Conservation (phyloP, 1,284 basidiomycete species). For the Fomitopsis pinicola region DNA sequence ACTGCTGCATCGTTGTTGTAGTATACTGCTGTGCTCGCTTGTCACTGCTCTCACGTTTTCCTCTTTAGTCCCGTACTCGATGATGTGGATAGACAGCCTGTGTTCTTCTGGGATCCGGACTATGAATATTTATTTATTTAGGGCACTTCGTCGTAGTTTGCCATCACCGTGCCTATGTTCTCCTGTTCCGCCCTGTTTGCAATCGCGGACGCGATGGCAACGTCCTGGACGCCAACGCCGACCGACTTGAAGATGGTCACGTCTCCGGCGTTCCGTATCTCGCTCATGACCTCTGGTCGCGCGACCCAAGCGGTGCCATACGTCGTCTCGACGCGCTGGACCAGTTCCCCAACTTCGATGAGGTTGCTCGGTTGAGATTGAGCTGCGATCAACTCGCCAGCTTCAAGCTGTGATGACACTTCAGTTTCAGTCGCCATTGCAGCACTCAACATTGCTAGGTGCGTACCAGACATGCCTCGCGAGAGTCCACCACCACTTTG, state of each 20-base stretch:
- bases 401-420: slow-evolving; percentile 42
- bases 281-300: slow-evolving; percentile 22
- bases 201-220: slow-evolving; percentile 55
- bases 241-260: slow-evolving; percentile 80
- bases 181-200: slow-evolving; percentile 35
- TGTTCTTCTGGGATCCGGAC: not conserved
- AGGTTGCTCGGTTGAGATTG: slow-evolving; percentile 34
- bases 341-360: slow-evolving; percentile 61
- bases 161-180: slow-evolving; percentile 34
- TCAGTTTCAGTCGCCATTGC: not conserved
- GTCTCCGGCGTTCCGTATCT: slow-evolving; percentile 30
- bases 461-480: slow-evolving; percentile 51
- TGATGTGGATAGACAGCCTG: not conserved
- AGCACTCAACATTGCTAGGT: not conserved
- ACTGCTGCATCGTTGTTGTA: not conserved
- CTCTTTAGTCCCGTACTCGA: not conserved
- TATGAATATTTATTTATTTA: slow-evolving; percentile 3
- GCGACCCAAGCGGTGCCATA: slow-evolving; percentile 10
- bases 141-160: slow-evolving; percentile 31
- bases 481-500: slow-evolving; percentile 68
- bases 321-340: slow-evolving; percentile 23
- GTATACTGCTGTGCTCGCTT: slow-evolving; percentile 1
- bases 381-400: slow-evolving; percentile 72
- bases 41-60: not conserved
- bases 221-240: slow-evolving; percentile 73